A percentile compares a stretch with the other conserved stretches of the same genome.
phyloP scores from a whole-genome alignment of 768 basidiomycete species.

The Suillus cothurnatus region DNA sequence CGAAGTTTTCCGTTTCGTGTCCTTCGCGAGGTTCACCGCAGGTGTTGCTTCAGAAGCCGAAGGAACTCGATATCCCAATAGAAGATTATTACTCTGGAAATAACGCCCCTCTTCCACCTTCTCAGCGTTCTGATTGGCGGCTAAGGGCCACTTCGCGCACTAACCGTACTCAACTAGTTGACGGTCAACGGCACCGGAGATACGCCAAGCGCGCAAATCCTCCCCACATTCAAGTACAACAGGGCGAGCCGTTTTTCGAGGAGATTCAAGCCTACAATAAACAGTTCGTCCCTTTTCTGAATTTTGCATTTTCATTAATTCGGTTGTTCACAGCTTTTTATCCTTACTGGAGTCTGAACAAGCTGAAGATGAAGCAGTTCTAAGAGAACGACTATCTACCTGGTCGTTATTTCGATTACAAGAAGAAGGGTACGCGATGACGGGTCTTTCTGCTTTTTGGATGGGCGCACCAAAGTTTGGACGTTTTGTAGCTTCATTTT shows the following conservation, averaged over 20 bases:
- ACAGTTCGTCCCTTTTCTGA: slow-evolving; percentile 40
- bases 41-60: slow-evolving; percentile 16
- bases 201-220: slow-evolving; percentile 44
- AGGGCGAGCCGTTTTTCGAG: slow-evolving; percentile 46
- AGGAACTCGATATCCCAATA: slow-evolving; percentile 24
- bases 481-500: slow-evolving; percentile 66
- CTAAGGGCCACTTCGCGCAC: slow-evolving; percentile 52
- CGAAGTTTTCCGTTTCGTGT: slow-evolving; percentile 23
- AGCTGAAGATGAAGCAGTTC: slow-evolving; percentile 57
- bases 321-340: slow-evolving; percentile 42
- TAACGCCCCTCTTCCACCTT: slow-evolving; percentile 26
- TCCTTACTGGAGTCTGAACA: slow-evolving; percentile 59
- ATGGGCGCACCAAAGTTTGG: slow-evolving; percentile 63
- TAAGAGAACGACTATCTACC: slow-evolving; percentile 63
- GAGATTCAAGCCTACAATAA: slow-evolving; percentile 56
- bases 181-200: slow-evolving; percentile 18
- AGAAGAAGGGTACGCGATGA: slow-evolving; percentile 75
- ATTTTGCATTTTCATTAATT: neutral
- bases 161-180: slow-evolving; percentile 17
- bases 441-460: slow-evolving; percentile 69
- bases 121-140: slow-evolving; percentile 62
- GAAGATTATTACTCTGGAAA: slow-evolving; percentile 33
- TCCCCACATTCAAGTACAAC: slow-evolving; percentile 32
- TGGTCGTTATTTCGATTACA: slow-evolving; percentile 65
- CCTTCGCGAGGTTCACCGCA: slow-evolving; percentile 7